Percentiles rank a stretch among this genome's conserved stretches.
phyloP scores from a whole-genome alignment of 345 rosid genomes.

The Sonneratia caseolaris region DNA sequence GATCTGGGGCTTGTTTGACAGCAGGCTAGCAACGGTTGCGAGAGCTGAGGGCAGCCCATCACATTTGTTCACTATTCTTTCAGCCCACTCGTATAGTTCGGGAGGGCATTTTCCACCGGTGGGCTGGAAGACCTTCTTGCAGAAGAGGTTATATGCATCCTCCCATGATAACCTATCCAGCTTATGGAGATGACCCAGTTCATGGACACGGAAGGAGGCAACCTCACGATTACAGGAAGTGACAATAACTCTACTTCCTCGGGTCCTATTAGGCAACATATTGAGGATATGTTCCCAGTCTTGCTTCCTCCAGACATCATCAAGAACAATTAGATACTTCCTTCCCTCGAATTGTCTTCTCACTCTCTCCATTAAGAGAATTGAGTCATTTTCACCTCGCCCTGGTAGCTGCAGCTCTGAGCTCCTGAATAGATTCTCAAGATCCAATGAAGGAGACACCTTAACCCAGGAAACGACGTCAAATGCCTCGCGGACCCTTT shows the following conservation, averaged over 20 bases:
- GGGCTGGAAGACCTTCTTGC: slow-evolving; percentile 8
- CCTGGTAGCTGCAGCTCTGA: not conserved
- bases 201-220: not conserved
- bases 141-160: slow-evolving; percentile 6
- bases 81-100: slow-evolving; percentile 1
- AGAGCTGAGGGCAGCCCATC: slow-evolving; percentile 12
- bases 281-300: not conserved
- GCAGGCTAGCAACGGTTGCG: not conserved
- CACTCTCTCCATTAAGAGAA: not conserved
- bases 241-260: slow-evolving; percentile 10
- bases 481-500: slow-evolving; percentile 7
- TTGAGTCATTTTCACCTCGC: not conserved
- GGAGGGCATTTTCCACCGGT: not conserved
- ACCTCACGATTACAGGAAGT: slow-evolving; percentile 2
- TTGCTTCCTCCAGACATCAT: slow-evolving; percentile 12
- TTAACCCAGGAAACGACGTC: slow-evolving; percentile 7
- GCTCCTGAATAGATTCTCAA: slow-evolving; percentile 9
- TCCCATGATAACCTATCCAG: not conserved
- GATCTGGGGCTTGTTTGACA: not conserved
- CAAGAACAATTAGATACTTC: slow-evolving; percentile 11
- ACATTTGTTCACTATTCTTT: slow-evolving; percentile 7
- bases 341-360: not conserved
- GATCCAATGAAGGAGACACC: slow-evolving; percentile 8
- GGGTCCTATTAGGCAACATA: not conserved
- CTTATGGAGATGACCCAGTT: not conserved